Evolutionary conservation across 225 moss, liverwort and hornwort species (phyloP).

Genomic region (Physcomitrellopsis africana): DNA sequence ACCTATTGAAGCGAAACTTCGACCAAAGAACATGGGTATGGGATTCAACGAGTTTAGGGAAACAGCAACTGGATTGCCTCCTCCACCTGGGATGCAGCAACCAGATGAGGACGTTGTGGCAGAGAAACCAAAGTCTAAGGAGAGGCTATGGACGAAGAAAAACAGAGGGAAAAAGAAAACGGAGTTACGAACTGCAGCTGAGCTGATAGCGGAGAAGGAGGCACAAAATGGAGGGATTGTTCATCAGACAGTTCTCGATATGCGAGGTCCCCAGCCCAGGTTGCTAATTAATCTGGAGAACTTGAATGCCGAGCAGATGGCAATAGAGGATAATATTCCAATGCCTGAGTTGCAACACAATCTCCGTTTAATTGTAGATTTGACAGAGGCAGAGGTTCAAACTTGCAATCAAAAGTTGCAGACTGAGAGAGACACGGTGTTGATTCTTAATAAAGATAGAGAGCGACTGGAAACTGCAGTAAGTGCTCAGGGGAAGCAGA

Average conservation of each 20-base stretch:
- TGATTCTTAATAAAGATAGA: constrained; percentile 77
- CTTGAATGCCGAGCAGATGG: constrained; percentile 78
- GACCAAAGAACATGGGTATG: constrained; percentile 99
- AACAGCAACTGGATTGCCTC: constrained; percentile 62
- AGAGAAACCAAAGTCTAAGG: constrained; percentile 73
- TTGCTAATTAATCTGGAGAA: constrained; percentile 83
- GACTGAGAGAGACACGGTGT: constrained; percentile 69
- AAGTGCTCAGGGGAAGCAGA: constrained; percentile 62
- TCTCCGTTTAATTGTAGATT: constrained; percentile 77
- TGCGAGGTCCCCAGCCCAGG: constrained; percentile 88
- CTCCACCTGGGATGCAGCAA: constrained; percentile 67
- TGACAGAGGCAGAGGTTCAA: constrained; percentile 83
- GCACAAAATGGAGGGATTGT: constrained; percentile 63
- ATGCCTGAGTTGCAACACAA: constrained; percentile 94
- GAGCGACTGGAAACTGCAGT: constrained; percentile 70
- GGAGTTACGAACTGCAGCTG: constrained; percentile 67
- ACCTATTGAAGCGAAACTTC: constrained; percentile 83
- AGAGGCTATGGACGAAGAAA: constrained; percentile 78
- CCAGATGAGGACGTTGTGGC: constrained; percentile 54
- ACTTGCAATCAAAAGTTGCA: constrained; percentile 70
- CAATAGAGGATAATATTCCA: constrained; percentile 68
- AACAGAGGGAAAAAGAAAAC: constrained; percentile 69
- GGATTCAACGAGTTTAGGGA: constrained; percentile 95
- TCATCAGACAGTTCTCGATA: constrained; percentile 88
- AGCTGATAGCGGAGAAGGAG: constrained; percentile 79